Base-by-base conservation (phyloP, 2,329 filamentous ascomycete genomes). In the Purpureocillium takamizusanense region DNA sequence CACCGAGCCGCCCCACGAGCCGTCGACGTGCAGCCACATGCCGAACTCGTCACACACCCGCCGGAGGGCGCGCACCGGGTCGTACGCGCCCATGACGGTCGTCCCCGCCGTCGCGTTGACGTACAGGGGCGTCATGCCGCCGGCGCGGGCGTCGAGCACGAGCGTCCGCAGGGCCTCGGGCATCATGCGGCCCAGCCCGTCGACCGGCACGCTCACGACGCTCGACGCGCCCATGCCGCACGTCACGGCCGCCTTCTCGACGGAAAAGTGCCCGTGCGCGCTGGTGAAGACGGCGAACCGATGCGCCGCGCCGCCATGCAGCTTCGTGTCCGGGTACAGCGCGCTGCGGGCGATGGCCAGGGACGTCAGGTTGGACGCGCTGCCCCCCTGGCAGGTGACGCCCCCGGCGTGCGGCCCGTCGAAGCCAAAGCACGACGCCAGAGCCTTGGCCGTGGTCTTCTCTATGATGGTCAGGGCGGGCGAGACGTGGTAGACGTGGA, bases 91-190 rank as follows among this genome's bases (percentile, higher is more conserved):
- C 46, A 90, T 68, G 2, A 95, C 90, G 0, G 92, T 97, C 1
- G 89, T 95, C 14, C 90, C 90, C 1, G 90, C 89, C 1, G 90
- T 95, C 5, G 88, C 86, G 56, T 95, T 95, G 54, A 97, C 85
- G 61, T 94, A 95, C 45, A 97, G 83, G 0, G 90, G 90, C 1
- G 83, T 92, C 54, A 81, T 77, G 27, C 85, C 86, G 34, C 78
- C 70, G 0, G 55, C 50, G 50, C 78, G 78, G n/a, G 83, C 79
- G 39, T 72, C 67, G 4, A 65, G 37, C 27, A 94, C 67, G 30
- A 79, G 65, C 1, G 66, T 64, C 18, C 82, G 74, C 10, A 97
- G 69, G 13, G 76, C 76, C 0, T 63, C 52, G 0, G 82, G 70
- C 16, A 76, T 67, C 80, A 95, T 92, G 33, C 76, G 69, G 1